Conservation (phyloP, 1,284 basidiomycete species). For the Microbotryomycetes sp. region DNA sequence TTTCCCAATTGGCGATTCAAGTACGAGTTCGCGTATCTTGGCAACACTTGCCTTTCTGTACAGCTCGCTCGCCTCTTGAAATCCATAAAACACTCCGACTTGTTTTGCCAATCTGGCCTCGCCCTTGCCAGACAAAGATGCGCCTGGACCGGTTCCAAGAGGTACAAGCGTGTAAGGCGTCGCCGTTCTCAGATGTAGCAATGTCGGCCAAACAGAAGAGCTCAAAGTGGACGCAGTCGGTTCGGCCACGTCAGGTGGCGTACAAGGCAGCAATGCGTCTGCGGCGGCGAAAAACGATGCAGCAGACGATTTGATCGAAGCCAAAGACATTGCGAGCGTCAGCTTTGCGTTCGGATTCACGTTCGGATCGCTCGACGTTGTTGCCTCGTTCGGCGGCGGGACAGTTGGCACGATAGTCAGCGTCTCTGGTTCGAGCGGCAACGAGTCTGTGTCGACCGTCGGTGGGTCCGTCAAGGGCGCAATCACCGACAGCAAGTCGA, state of each 20-base stretch:
- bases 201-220: slow-evolving; percentile 12
- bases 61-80: slow-evolving; percentile 13
- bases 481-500: slow-evolving; percentile 30
- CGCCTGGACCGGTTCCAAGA: slow-evolving; percentile 18
- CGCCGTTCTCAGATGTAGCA: slow-evolving; percentile 13
- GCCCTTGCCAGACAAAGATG: slow-evolving; percentile 18
- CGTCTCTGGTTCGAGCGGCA: slow-evolving; percentile 25
- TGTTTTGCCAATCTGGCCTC: slow-evolving; percentile 12
- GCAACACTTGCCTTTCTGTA: slow-evolving; percentile 12
- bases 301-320: slow-evolving; percentile 14
- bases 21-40: slow-evolving; percentile 7
- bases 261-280: slow-evolving; percentile 19
- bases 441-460: slow-evolving; percentile 18
- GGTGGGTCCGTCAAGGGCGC: slow-evolving; percentile 25
- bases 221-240: background rate
- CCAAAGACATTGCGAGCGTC: slow-evolving; percentile 17
- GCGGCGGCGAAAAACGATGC: slow-evolving; percentile 23
- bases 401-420: slow-evolving; percentile 14
- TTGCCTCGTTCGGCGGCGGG: background rate
- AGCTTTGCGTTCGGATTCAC: slow-evolving; percentile 12
- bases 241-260: background rate
- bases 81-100: slow-evolving; percentile 24
- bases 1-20: no score
- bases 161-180: slow-evolving; percentile 12
- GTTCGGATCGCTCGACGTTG: background rate